Conservation (phyloP, 257 asterid genomes). For the Osmanthus fragrans region DNA sequence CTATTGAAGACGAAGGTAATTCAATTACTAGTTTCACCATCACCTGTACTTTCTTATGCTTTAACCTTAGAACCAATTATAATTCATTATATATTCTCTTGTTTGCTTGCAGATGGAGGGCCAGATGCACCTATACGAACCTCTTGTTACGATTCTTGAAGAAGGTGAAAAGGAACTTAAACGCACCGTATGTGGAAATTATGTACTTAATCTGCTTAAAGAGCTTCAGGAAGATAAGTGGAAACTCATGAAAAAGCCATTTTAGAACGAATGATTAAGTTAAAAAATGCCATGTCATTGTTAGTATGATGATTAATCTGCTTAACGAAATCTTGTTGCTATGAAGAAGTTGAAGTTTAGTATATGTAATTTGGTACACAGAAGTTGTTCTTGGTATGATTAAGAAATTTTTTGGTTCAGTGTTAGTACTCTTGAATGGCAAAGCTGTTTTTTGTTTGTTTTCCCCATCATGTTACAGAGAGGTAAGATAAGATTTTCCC, state of each 20-base stretch:
- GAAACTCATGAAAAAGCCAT: neutral
- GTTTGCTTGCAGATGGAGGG: neutral
- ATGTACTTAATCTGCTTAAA: neutral
- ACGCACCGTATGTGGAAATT: neutral
- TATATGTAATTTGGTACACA: neutral
- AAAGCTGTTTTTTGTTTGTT: no score
- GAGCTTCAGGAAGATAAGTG: neutral
- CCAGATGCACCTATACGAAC: no score
- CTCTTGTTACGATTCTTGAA: constrained; percentile 5
- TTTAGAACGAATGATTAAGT: neutral
- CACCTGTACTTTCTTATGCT: no score
- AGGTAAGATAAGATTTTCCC: neutral
- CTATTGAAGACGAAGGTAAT: constrained; percentile 28
- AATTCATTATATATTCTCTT: neutral
- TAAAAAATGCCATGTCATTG: neutral
- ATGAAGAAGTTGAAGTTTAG: no score
- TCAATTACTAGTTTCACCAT: neutral
- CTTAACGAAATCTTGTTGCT: no score
- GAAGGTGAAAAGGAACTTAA: neutral
- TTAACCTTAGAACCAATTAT: neutral
- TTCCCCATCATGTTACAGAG: neutral
- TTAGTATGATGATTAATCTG: no score
- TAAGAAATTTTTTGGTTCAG: neutral
- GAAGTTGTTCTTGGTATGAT: neutral
- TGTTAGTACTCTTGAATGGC: no score